phyloP scores from a whole-genome alignment of 179 eudicot genomes.

The Nepenthes alata region DNA sequence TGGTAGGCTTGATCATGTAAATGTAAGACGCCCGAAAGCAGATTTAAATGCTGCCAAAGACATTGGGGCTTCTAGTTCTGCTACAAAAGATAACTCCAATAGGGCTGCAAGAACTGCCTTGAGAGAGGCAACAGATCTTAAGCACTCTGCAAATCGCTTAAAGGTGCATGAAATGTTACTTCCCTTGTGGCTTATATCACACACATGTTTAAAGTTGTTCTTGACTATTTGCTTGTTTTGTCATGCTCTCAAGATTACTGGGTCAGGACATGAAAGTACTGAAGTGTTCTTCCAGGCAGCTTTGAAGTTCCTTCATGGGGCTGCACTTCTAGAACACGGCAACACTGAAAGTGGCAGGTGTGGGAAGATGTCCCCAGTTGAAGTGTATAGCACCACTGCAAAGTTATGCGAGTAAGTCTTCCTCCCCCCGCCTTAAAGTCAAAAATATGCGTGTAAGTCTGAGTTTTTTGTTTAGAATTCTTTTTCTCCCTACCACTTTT shows the following conservation, averaged over 20 bases:
- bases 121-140: conserved; percentile 33
- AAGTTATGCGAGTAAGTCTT: conserved; percentile 36
- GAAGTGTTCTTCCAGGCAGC: conserved; percentile 37
- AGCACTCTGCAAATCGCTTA: conserved; percentile 35
- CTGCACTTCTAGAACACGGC: conserved; percentile 30
- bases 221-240: conserved; percentile 9
- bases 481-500: background rate
- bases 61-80: conserved; percentile 20
- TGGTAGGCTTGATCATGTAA: conserved; percentile 1
- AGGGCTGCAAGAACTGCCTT: conserved; percentile 34
- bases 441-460: background rate
- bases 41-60: conserved; percentile 10
- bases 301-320: conserved; percentile 42
- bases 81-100: conserved; percentile 15
- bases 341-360: conserved; percentile 19
- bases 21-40: conserved; percentile 10
- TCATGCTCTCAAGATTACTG: background rate
- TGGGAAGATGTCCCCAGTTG: conserved; percentile 23
- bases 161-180: conserved; percentile 18
- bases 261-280: conserved; percentile 27
- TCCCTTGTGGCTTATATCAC: background rate
- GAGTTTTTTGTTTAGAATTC: background rate
- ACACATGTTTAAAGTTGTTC: background rate
- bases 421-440: background rate
- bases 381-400: conserved; percentile 30